Evolutionary conservation across 2,329 filamentous ascomycete genomes (phyloP), one percentile per base, ranked within the genome.

Genomic region (Zasmidium citrigriseum): DNA sequence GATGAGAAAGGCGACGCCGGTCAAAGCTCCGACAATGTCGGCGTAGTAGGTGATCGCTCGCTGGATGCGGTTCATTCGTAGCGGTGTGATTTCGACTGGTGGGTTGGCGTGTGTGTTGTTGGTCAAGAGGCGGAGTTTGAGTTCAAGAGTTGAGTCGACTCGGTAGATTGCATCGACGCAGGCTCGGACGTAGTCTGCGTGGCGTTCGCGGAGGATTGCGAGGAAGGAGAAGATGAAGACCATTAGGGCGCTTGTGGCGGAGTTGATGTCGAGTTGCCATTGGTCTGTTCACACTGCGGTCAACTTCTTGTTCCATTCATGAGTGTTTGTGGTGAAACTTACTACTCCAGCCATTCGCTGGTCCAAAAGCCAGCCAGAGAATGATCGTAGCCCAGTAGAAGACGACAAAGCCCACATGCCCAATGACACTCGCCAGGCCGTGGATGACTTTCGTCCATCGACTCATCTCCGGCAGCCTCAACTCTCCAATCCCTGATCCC

Each of bases 1-100:
- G 3, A 74, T 41, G 3, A 78, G 73, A 46, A 80, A 67, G 1
- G 66, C 61, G 16, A 80, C 71, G 0, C 77, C 77, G 3, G 76
- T 68, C 0, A 76, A 68, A 0, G 77, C 77, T 0, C 77, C 78
- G 24, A 80, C 73, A 23, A 80, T 65, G 54, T 77, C 77, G 7
- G 75, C 75, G 52, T 76, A 77, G 59, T 76, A 75, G 55, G 75
- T 76, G 54, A 80, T 76, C 2, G 60, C 64, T n/a, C 73, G 69
- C 52, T 80, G 75, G 1, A 75, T 60, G 2, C 60, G 55, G 49
- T 60, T 70, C n/a, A 76, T 67, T 16, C 61, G 68, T 0, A 71
- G 73, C 0, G 73, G 68, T 21, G 67, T 59, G 14, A 77, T 50
- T 12, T 47, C 29, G n/a, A 59, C 46, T 11, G 11, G 21, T 22